Base-by-base conservation (phyloP, 139 green algal species). In the Picochlorum sp. region DNA sequence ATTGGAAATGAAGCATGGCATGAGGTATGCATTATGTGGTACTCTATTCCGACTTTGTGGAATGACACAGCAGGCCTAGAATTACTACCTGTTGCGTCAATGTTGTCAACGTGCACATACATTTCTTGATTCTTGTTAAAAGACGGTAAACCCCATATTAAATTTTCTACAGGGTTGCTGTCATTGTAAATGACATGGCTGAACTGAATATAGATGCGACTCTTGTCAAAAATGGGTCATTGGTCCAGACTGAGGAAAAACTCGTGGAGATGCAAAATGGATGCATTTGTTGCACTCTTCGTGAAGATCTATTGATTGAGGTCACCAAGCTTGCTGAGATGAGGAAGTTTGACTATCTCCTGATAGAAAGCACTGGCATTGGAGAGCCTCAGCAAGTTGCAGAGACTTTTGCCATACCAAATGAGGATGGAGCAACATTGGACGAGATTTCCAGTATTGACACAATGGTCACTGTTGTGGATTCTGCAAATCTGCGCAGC, bases 221-320 rank as follows among this genome's bases (percentile, higher is more conserved):
- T n/a, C 65, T 87, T 3, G 47, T 89, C n/a, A 73, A 73, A 31
- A 64, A 25, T 22, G 63, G 49, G 37, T 53, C 53, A 0, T 55
- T 78, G 5, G 52, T 76, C 12, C 52, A 61, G 29, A 63, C 41
- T 22, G 33, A 75, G 32, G 55, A 60, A 43, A 50, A 45, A 9
- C 32, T 87, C 18, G 67, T 90, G 33, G 78, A 88, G 69, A 39
- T 79, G 45, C 65, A 67, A 24, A 94, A 94, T 62, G 85, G 85
- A 3, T 94, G 85, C 70, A 84, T 93, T 60, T 94, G 85, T 74
- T 94, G 85, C 69, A 88, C 80, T 52, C 72, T 94, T 44, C 52
- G 77, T 2, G 79, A 73, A 6, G 83, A 93, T 58, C 67, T 93
- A 50, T 54, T 90, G 31, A 36, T 75, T 50, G 69, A 80, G 40